These are phyloP conservation scores for Cyclotella choctawhatcheeana DNA, from an alignment of 108 stramenopile species.

Conservation along the genomic window DNA sequence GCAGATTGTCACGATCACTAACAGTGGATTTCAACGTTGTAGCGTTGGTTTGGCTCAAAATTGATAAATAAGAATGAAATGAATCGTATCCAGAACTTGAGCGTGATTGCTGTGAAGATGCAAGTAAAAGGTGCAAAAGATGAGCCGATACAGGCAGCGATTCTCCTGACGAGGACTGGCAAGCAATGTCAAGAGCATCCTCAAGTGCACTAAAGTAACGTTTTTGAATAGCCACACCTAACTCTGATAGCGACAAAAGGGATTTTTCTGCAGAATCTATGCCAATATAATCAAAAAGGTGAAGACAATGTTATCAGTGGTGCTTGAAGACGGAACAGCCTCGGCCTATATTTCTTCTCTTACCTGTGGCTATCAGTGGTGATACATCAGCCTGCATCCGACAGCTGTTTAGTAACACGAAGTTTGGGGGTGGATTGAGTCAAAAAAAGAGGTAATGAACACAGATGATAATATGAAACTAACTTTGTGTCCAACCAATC, in stretches of 20 bases:
- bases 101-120: conserved; percentile 21
- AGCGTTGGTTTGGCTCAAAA: conserved; percentile 29
- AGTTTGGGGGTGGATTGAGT: not conserved
- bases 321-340: too few species aligned
- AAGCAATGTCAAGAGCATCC: conserved; percentile 15
- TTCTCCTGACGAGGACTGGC: not conserved
- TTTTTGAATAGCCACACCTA: conserved; percentile 50
- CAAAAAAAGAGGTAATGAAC: not conserved
- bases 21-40: conserved; percentile 24
- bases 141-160: conserved; percentile 11
- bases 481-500: conserved; percentile 74
- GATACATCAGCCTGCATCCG: conserved; percentile 53
- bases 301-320: not conserved
- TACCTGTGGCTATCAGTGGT: conserved; percentile 36
- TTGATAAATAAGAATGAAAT: conserved; percentile 18
- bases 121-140: conserved; percentile 30
- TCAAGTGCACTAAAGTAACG: conserved; percentile 36
- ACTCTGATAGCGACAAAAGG: conserved; percentile 45
- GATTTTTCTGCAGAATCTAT: conserved; percentile 56
- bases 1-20: not conserved
- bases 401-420: conserved; percentile 23
- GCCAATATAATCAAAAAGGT: not conserved
- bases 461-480: not conserved
- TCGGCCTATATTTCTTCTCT: too few species aligned
- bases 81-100: conserved; percentile 25